phyloP scores from a whole-genome alignment of 768 basidiomycete species.

The Mycena maculata region DNA sequence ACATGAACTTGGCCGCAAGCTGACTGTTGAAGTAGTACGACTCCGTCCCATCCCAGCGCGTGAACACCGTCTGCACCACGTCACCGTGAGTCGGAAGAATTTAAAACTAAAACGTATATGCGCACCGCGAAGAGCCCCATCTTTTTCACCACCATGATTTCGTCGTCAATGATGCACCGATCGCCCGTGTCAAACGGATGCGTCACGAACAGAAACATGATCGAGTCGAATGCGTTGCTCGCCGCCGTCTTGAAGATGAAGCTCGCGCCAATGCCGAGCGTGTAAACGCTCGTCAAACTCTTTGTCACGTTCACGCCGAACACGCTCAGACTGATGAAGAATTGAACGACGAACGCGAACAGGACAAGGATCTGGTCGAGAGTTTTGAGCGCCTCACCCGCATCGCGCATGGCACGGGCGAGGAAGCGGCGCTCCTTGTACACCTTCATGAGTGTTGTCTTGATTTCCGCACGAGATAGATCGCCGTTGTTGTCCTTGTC shows the following conservation, averaged over 20 bases:
- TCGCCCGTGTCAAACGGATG: constrained; percentile 77
- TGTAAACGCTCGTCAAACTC: constrained; percentile 78
- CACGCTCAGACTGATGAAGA: constrained; percentile 79
- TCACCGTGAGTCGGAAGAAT: background rate
- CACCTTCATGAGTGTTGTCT: constrained; percentile 70
- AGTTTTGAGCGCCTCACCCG: constrained; percentile 71
- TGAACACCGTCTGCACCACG: constrained; percentile 72
- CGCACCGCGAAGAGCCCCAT: constrained; percentile 81
- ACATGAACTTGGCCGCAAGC: constrained; percentile 82
- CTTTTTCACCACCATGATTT: constrained; percentile 81
- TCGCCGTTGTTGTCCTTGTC: constrained; percentile 84
- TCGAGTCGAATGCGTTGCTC: constrained; percentile 78
- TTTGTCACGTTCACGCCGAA: constrained; percentile 76
- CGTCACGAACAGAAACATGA: constrained; percentile 86
- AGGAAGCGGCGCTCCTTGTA: constrained; percentile 86
- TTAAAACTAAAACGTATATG: constrained; percentile 12
- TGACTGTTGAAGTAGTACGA: constrained; percentile 87
- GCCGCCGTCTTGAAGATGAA: constrained; percentile 86
- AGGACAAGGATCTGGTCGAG: constrained; percentile 73
- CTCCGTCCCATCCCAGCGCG: constrained; percentile 79
- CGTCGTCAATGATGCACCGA: constrained; percentile 81
- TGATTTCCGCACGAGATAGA: constrained; percentile 80
- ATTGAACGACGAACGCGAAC: constrained; percentile 71
- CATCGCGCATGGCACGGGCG: constrained; percentile 82
- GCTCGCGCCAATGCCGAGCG: constrained; percentile 77